These are phyloP conservation scores for Nelumbo lutea DNA, from an alignment of 164 flowering plant genomes.

Conservation along the genomic window DNA sequence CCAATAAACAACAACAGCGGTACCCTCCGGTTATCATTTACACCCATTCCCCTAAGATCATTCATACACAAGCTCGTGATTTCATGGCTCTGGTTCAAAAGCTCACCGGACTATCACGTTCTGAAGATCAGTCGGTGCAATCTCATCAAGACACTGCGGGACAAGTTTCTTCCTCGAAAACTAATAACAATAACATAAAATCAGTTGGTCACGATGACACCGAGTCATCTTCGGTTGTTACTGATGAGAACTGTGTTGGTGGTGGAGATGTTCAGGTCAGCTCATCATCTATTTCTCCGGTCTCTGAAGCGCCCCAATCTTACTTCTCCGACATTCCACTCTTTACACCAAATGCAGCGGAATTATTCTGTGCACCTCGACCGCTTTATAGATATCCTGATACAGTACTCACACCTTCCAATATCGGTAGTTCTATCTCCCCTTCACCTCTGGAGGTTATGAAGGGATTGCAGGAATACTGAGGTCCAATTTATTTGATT, in stretches of 20 bases:
- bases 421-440: slow-evolving; percentile 16
- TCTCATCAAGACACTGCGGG: background rate
- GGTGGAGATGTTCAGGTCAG: slow-evolving; percentile 13
- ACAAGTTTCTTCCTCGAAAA: background rate
- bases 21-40: slow-evolving; percentile 60
- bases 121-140: slow-evolving; percentile 7
- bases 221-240: slow-evolving; percentile 22
- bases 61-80: slow-evolving; percentile 58
- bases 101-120: slow-evolving; percentile 45
- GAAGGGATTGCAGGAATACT: slow-evolving; percentile 23
- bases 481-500: background rate
- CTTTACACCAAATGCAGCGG: slow-evolving; percentile 32
- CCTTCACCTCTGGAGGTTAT: slow-evolving; percentile 27
- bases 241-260: slow-evolving; percentile 21
- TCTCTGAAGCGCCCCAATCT: background rate
- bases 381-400: slow-evolving; percentile 27
- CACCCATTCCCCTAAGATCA: slow-evolving; percentile 64
- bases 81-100: slow-evolving; percentile 77
- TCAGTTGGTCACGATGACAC: slow-evolving; percentile 9
- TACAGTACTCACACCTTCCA: slow-evolving; percentile 18
- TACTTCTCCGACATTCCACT: slow-evolving; percentile 33
- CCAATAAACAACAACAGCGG: slow-evolving; percentile 15
- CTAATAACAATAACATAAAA: background rate
- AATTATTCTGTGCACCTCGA: slow-evolving; percentile 29
- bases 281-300: slow-evolving; percentile 17